Evolutionary conservation across 2,329 filamentous ascomycete species (phyloP), one percentile per base, ranked within the genome.

Genomic region (Lecanicillium sp.): DNA sequence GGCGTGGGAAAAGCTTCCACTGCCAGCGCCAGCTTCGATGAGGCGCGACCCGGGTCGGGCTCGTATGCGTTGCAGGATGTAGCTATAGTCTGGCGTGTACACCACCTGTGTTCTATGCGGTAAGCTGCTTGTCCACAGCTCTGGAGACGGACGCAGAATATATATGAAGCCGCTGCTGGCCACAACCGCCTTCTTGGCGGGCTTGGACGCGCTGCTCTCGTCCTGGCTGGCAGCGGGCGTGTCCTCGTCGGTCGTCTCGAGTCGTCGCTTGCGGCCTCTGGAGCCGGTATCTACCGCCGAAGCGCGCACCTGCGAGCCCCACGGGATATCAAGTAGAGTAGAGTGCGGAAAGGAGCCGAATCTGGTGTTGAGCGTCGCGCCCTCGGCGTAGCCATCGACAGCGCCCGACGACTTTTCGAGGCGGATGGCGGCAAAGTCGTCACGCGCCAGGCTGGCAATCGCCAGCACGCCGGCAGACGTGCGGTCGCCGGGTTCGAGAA

Each of bases 201-300:
- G 54, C 13, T 52, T 52, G 2, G 52, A 30, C 8, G 49, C 55
- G 46, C 65, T 66, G 45, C 58, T 59, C 36, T 64, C 61, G 25
- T 56, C 56, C 14, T 43, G 41, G 37, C 41, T 43, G 9, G 56
- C 66, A n/a, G 33, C 43, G 13, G 46, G 44, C 14, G 49, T 52
- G 12, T 52, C 52, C 44, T 75, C 72, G 30, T 61, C 65, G 17
- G 57, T 57, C 5, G 55, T 59, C 38, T 67, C 65, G 13, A 67
- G 59, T 57, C 80, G 80, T 39, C 74, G 69, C 60, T 81, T 83
- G 37, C 84, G 75, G 25, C 87, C 87, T 50, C 88, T 72, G n/a
- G 87, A 92, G 11, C 89, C 88, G 0, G 89, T 96, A 54, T 96
- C 87, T 41, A 96, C 88, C 22, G 82, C 78, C 2, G 88, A 95